Evolutionary conservation across 1,139 yeast genomes (phyloP).

Genomic region (Fermentozyma sake): DNA sequence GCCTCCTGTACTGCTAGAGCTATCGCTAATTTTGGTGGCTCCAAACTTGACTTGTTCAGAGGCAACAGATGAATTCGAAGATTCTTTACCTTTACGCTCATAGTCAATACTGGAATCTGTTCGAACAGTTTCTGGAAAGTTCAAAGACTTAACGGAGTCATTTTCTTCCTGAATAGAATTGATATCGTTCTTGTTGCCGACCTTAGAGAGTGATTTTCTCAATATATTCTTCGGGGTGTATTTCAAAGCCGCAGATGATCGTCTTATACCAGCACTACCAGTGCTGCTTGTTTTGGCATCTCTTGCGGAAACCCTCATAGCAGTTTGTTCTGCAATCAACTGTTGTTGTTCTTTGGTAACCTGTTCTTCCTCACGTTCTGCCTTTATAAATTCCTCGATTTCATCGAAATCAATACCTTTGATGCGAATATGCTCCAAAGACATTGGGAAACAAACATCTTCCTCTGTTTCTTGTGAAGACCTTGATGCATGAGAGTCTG

Average conservation of each 20-base stretch:
- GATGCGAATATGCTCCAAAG: constrained; percentile 71
- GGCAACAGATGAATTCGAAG: constrained; percentile 7
- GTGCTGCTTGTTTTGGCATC: constrained; percentile 22
- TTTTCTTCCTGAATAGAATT: constrained; percentile 8
- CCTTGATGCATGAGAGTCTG: constrained; percentile 67
- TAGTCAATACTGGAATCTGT: constrained; percentile 26
- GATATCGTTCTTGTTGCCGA: constrained; percentile 4
- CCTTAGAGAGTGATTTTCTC: constrained; percentile 6
- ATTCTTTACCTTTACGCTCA: constrained; percentile 8
- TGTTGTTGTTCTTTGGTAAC: background rate
- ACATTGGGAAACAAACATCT: constrained; percentile 98
- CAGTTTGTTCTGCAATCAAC: constrained; percentile 13
- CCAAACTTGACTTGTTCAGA: constrained; percentile 32
- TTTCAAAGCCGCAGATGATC: constrained; percentile 49
- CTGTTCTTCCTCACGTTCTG: constrained; percentile 30
- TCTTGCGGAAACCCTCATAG: constrained; percentile 17
- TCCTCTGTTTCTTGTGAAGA: constrained; percentile 87
- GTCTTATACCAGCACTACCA: constrained; percentile 10
- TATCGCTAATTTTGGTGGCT: constrained; percentile 21
- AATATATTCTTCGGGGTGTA: constrained; percentile 52
- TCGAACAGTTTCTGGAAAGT: too few relatives aligned
- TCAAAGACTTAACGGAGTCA: too few relatives aligned
- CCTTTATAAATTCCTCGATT: constrained; percentile 67
- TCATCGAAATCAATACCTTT: constrained; percentile 79
- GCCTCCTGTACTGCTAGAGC: constrained; percentile 5